Evolutionary conservation across 495 filamentous ascomycete genomes (phyloP), one percentile per base, ranked within the genome.

Genomic region (Penicillium maclennaniae): DNA sequence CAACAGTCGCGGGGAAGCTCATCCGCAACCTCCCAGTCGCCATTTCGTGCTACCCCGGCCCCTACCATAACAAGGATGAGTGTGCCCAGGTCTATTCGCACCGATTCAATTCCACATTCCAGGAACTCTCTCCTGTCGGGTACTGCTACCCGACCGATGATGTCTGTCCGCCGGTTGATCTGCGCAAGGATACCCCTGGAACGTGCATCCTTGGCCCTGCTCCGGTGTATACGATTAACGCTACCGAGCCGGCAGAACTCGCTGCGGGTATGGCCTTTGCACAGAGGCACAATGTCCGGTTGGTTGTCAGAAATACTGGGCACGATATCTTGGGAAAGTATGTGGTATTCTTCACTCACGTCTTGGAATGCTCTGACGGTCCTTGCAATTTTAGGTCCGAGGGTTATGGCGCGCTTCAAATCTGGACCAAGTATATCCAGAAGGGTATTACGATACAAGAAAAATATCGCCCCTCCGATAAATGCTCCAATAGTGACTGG

Each of bases 241-340:
- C 68, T 2, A 69, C 62, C 0, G 52, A 60, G 8, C 31, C 54
- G 0, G 53, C 34, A 3, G 60, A 75, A 20, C 37, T 71, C 10
- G 53, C 53, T 2, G 56, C 54, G 10, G 68, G 61, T 7, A 63
- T 83, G 43, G 63, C 69, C 21, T 83, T 77, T 53, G 81, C 82
- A 0, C 62, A 69, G 12, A 50, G 76, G 26, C 71, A 80, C 44
- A 82, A 81, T 59, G 60, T 87, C 17, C 75, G 82, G 3, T 55
- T 86, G 16, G 70, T 84, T 10, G 71, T 87, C 16, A 80, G 78
- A 26, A 85, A 85, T 55, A 86, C 82, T 0, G 84, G 83, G 1
- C 64, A 70, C 56, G 66, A 78, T 37, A 47, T 65, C 75, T 66
- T 53, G 71, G 78, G 12, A 63, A 71, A 31, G 59, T 78, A 26